Evolutionary conservation across 192 early-diverging fungal genomes (phyloP), one percentile per base, ranked within the genome.

Genomic region (Chytriomyces sp.): DNA sequence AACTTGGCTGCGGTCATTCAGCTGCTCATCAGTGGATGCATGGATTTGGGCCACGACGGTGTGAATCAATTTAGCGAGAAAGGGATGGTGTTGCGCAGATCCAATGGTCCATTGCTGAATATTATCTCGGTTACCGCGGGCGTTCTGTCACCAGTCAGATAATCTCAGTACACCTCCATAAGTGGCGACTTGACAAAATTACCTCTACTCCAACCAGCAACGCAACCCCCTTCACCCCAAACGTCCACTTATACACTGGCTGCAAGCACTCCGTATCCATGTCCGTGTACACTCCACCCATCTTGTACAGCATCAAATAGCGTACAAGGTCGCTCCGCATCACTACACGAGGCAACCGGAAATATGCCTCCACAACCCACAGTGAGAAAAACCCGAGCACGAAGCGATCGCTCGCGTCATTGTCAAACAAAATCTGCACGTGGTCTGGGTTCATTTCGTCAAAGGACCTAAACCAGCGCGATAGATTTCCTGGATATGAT

Each of bases 281-380:
- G 58, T 78, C 77, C 32, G 69, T 44, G 38, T 78, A 78, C 5
- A 78, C 41, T 26, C 77, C 77, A 33, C 77, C 77, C 53, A 77
- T 62, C 1, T 52, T 30, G 31, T 52, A 39, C 28, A 78, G 44
- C 28, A 78, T 37, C 52, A 77, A 22, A 39, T 78, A 78, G 19
- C 77, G 76, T 5, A 31, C 58, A 6, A 73, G 44, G 49, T 73
- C 72, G 7, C 28, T 34, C 3, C 60, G 37, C 72, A 73, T 64
- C 6, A 64, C 62, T 5, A 30, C 39, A 5, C 62, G 62, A 4
- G 62, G 62, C 5, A 64, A 40, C 19, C 44, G 39, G 28, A 41
- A 64, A 40, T 64, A 64, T 14, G 62, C 34, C 28, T 40, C 14
- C 4, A 44, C 39, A n/a, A 64, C 62, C 39, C 39, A 64, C 10